Base-by-base conservation (phyloP, 768 basidiomycete genomes). In the Boletus reticuloceps region DNA sequence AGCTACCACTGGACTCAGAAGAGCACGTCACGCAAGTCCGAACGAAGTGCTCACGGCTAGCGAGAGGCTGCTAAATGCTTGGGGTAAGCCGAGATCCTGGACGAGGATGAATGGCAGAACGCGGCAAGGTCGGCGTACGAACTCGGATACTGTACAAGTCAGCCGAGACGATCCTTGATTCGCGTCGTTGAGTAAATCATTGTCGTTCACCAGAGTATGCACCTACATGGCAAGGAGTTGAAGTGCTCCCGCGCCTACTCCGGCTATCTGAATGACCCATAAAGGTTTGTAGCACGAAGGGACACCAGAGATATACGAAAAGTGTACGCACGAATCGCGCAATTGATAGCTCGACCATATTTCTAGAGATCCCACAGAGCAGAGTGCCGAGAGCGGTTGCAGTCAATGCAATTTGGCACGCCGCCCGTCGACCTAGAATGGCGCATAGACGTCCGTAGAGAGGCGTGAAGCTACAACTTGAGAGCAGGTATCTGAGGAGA, bases 391-490 rank as follows among this genome's bases (percentile, higher is more conserved):
- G 36, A 10, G 72, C 78, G 1, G 83, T 79, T 51, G 87, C 83
- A 6, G 79, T 55, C 1, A 90, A 69, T 1, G 88, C 89, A 0
- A 75, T 72, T 53, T 83, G 85, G 62, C 83, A 85, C 4, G 89
- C 89, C 12, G 80, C 81, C 47, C 81, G 77, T 16, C 89, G 73
- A 6, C 89, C 89, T 66, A 91, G 69, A 11, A 87, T 86, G 64
- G 88, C 85, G 58, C 82, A 87, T 6, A 92, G 74, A 4, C 89
- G 81, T 22, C 89, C 89, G 64, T 91, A 91, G 6, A 91, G 74
- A 0, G 88, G 89, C 0, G 89, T 91, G 58, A 91, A 91, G 4
- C 89, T 88, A 67, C 86, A 88, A 5, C 82, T 86, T 5, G 89
- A 86, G 14, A 91, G 79, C 9, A 91, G 72, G 68, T 88, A 91